These are phyloP conservation scores for Aspergillus fumigatiaffinis DNA, from an alignment of 2,329 filamentous ascomycete species.

Conservation along the genomic window DNA sequence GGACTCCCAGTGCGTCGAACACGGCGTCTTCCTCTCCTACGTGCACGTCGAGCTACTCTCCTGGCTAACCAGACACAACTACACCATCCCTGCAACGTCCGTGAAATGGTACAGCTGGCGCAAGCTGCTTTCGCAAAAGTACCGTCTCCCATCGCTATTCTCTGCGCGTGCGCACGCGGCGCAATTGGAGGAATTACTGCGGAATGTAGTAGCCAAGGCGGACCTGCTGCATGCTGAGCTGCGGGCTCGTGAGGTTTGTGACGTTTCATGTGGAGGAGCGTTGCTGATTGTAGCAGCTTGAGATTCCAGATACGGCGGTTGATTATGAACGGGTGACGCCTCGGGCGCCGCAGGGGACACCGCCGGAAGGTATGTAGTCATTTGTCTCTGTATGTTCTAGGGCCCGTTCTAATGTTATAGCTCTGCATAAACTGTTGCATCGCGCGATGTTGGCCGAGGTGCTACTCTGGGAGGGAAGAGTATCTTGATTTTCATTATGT, in stretches of 20 bases:
- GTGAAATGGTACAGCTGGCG: slow-evolving; percentile 14
- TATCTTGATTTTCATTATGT: neutral
- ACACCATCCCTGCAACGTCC: slow-evolving; percentile 5
- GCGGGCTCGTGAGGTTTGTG: slow-evolving; percentile 1
- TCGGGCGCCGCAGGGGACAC: neutral
- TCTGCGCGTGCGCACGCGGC: neutral
- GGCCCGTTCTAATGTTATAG: neutral
- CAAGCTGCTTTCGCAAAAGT: neutral
- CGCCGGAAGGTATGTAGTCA: neutral
- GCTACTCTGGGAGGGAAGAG: neutral
- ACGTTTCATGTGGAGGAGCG: neutral
- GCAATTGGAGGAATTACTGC: slow-evolving; percentile 1
- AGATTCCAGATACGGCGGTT: slow-evolving; percentile 2
- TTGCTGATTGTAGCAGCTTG: neutral
- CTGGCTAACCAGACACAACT: slow-evolving; percentile 9
- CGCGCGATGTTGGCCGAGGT: neutral
- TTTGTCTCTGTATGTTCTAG: neutral
- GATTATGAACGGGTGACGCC: slow-evolving; percentile 2
- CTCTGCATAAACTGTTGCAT: neutral
- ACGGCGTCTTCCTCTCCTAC: slow-evolving; percentile 10
- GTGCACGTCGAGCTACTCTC: slow-evolving; percentile 11
- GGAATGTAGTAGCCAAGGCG: slow-evolving; percentile 4
- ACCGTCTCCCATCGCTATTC: slow-evolving; percentile 7
- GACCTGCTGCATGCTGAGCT: slow-evolving; percentile 9
- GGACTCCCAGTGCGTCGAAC: slow-evolving; percentile 4